A percentile compares a stretch with the other conserved stretches of the same genome.
These are phyloP conservation scores for Pugionium dolabratum DNA, from an alignment of 345 rosid species.

Conservation along the genomic window DNA sequence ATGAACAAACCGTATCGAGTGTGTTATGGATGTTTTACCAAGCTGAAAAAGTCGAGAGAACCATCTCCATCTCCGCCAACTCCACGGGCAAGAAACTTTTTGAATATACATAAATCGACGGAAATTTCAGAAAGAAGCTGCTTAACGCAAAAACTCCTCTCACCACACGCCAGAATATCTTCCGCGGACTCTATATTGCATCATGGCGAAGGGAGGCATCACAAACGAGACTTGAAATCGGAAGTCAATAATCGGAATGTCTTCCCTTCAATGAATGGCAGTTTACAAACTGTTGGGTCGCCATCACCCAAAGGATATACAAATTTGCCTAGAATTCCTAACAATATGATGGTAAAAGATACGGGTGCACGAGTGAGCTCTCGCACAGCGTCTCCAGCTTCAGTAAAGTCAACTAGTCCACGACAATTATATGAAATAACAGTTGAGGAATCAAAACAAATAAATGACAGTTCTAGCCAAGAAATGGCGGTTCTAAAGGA, in stretches of 20 bases:
- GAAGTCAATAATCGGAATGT: slow-evolving; percentile 42
- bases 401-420: slow-evolving; percentile 55
- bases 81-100: slow-evolving; percentile 46
- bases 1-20: slow-evolving; percentile 81
- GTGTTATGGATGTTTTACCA: slow-evolving; percentile 78
- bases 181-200: slow-evolving; percentile 50
- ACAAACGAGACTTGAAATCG: slow-evolving; percentile 33
- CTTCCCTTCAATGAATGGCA: slow-evolving; percentile 48
- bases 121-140: slow-evolving; percentile 48
- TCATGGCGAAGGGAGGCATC: slow-evolving; percentile 46
- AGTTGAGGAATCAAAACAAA: slow-evolving; percentile 54
- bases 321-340: slow-evolving; percentile 41
- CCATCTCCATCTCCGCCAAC: slow-evolving; percentile 38
- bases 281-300: slow-evolving; percentile 42
- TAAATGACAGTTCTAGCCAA: slow-evolving; percentile 49
- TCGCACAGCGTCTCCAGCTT: slow-evolving; percentile 48
- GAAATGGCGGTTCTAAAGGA: slow-evolving; percentile 61
- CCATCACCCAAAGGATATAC: slow-evolving; percentile 42
- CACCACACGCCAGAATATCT: slow-evolving; percentile 47
- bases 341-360: slow-evolving; percentile 46
- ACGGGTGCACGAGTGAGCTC: slow-evolving; percentile 49
- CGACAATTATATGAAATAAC: slow-evolving; percentile 47
- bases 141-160: slow-evolving; percentile 43
- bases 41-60: slow-evolving; percentile 56
- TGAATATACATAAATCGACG: slow-evolving; percentile 41